Evolutionary conservation across 2,329 filamentous ascomycete genomes (phyloP).

Genomic region (Colletotrichum cuscutae): DNA sequence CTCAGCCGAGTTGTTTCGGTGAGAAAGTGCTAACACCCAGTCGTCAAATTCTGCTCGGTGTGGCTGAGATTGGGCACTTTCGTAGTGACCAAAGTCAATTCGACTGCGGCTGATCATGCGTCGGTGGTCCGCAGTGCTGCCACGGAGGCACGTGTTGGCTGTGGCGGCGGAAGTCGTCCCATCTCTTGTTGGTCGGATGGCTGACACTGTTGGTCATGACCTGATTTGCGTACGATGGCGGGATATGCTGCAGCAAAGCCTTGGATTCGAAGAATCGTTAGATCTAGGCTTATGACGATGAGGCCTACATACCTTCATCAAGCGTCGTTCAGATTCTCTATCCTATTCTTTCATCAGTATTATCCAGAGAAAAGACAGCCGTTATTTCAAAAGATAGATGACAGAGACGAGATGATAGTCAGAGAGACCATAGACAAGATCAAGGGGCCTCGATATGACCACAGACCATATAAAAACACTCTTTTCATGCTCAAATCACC

Average conservation of each 20-base stretch:
- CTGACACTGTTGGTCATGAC: background rate
- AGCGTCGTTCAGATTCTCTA: too few relatives aligned
- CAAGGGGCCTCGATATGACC: too few relatives aligned
- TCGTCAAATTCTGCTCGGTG: background rate
- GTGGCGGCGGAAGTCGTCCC: background rate
- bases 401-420: too few relatives aligned
- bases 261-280: too few relatives aligned
- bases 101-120: background rate
- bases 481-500: too few relatives aligned
- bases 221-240: background rate
- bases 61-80: background rate
- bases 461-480: too few relatives aligned
- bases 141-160: background rate
- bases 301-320: too few relatives aligned
- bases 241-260: background rate
- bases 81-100: slow-evolving; percentile 7
- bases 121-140: background rate
- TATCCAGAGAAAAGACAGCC: too few relatives aligned
- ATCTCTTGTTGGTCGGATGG: background rate
- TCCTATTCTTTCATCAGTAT: too few relatives aligned
- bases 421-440: too few relatives aligned
- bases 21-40: background rate
- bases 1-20: background rate
- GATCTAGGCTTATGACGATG: too few relatives aligned
- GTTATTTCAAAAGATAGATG: too few relatives aligned